Conservation (phyloP, 2,329 filamentous ascomycete genomes). For the Torrubiella hemipterigena region DNA sequence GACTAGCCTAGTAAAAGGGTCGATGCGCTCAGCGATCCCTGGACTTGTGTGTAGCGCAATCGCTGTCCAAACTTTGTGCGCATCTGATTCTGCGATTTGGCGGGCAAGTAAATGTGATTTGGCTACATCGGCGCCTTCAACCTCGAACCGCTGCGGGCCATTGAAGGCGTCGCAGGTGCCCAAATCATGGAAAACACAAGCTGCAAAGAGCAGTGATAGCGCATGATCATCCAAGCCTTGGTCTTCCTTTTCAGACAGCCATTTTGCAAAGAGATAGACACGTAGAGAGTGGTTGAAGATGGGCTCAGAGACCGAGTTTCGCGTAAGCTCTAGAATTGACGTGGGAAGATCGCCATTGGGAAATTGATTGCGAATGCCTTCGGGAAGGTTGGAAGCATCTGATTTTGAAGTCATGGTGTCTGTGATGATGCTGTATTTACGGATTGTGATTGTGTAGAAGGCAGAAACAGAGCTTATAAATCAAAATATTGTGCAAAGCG, state of each 20-base stretch:
- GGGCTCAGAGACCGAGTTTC: slow-evolving; percentile 10
- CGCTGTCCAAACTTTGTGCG: slow-evolving; percentile 21
- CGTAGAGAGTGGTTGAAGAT: slow-evolving; percentile 18
- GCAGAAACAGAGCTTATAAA: too few species aligned
- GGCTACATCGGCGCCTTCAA: slow-evolving; percentile 19
- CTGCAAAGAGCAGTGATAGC: slow-evolving; percentile 18
- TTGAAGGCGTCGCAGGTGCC: slow-evolving; percentile 18
- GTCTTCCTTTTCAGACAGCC: slow-evolving; percentile 11
- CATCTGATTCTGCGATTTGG: slow-evolving; percentile 11
- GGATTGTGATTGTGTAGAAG: too few species aligned
- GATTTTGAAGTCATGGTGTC: too few species aligned
- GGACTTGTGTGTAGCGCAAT: slow-evolving; percentile 21
- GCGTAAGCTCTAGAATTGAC: background rate
- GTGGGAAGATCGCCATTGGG: background rate
- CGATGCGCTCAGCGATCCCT: slow-evolving; percentile 23
- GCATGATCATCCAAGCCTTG: slow-evolving; percentile 5
- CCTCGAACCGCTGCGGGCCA: slow-evolving; percentile 20
- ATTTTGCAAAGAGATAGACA: slow-evolving; percentile 14
- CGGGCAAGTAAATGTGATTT: slow-evolving; percentile 15
- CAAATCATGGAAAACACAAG: slow-evolving; percentile 22
- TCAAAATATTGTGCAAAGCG: too few species aligned
- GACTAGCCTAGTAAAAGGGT: slow-evolving; percentile 18
- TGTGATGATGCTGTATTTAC: too few species aligned
- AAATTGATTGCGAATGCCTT: too few species aligned
- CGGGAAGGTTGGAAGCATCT: too few species aligned